Base-by-base conservation (phyloP, 805 yeast genomes). In the Candida sphagnicola region DNA sequence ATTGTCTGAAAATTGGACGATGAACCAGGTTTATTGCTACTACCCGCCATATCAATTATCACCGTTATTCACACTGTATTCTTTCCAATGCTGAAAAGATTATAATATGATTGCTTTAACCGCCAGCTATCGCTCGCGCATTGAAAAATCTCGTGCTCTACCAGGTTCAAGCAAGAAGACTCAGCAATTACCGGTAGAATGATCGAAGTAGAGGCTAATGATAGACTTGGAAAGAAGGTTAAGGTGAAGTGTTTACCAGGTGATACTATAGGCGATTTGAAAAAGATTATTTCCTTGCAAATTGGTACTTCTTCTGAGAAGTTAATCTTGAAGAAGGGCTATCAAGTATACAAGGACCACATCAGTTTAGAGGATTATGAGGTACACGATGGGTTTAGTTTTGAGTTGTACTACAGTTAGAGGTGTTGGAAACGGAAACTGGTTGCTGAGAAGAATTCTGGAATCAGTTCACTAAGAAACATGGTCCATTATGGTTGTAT, bases 361-460 rank as follows among this genome's bases (percentile, higher is more conserved):
- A 91, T 91, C 39, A 74, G 90, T 1, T 67, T 91, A 32, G 96
- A 84, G n/a, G 99, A 91, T 59, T 91, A 93, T 56, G 99, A 91
- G 58, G 80, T 91, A 14, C 95, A 89, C 54, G 82, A 89, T 57
- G 95, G 95, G 8, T 82, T 85, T 44, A 87, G 82, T 59, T 61
- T 91, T 47, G 99, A 91, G 62, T 64, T 91, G 57, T 93, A 87
- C 51, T 85, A 85, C 54, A 66, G 80, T 18, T 83, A 43, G 41
- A 24, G n/a, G 25, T 19, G 24, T 24, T 33, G 24, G 16, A 6
- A 28, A 8, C 24, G 10, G 8, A 6, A 6, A 21, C 24, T 10
- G n/a, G n/a, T n/a, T n/a, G n/a, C n/a, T n/a, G n/a, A n/a, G n/a
- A n/a, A n/a, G n/a, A n/a, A n/a, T n/a, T n/a, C n/a, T n/a, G n/a